Percentiles rank a stretch among this genome's conserved stretches.
Conservation (phyloP, 306 rosid species). For the Castanea mollissima region DNA sequence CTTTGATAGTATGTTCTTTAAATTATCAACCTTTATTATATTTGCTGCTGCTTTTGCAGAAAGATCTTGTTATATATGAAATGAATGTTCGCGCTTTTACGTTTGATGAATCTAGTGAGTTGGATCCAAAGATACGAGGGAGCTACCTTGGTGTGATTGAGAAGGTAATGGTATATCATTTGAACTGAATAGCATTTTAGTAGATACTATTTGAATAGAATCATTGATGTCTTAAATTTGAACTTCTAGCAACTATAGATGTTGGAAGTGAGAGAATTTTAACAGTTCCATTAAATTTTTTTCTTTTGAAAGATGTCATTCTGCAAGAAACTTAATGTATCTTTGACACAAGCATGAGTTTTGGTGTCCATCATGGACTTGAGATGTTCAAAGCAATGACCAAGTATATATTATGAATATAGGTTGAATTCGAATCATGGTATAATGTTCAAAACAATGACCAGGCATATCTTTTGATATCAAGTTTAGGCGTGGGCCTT, state of each 20-base stretch:
- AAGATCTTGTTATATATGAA: constrained; percentile 92
- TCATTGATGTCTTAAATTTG: constrained; percentile 3
- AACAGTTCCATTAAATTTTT: constrained; percentile 1
- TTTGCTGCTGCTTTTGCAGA: constrained; percentile 52
- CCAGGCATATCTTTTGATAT: not conserved
- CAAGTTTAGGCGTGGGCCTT: not conserved
- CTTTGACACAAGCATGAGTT: not conserved
- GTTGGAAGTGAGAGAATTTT: not conserved
- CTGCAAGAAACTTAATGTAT: not conserved
- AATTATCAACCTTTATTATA: constrained; percentile 22
- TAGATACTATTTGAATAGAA: not conserved
- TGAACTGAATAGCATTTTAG: not conserved
- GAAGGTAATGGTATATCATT: constrained; percentile 57
- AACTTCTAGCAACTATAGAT: not conserved
- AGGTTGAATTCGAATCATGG: too few relatives aligned
- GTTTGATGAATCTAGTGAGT: constrained; percentile 74
- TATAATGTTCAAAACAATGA: too few relatives aligned
- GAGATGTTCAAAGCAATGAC: too few relatives aligned
- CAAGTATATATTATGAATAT: too few relatives aligned
- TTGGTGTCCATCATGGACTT: not conserved
- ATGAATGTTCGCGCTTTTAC: constrained; percentile 96
- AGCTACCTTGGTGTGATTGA: constrained; percentile 93
- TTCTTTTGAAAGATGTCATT: not conserved
- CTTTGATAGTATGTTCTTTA: constrained; percentile 4
- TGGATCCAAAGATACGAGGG: constrained; percentile 64